A percentile compares a stretch with the other conserved stretches of the same genome.
These are phyloP conservation scores for Trichophyton verrucosum DNA, from an alignment of 2,329 filamentous ascomycete genomes.

Conservation along the genomic window DNA sequence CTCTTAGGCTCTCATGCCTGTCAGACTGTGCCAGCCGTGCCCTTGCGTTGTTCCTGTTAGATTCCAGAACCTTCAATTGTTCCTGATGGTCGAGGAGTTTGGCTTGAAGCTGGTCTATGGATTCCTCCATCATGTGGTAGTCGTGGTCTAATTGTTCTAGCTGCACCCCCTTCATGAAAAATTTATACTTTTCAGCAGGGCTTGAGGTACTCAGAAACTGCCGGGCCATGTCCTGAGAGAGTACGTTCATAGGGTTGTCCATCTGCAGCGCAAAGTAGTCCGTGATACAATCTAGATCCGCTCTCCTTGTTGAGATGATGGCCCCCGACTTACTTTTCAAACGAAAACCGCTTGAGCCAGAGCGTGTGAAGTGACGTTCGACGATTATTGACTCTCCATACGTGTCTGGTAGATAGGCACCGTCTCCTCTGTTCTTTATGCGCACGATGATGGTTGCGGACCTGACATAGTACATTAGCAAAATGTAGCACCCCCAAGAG, in stretches of 20 bases:
- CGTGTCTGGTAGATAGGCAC: conserved; percentile 68
- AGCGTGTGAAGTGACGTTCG: conserved; percentile 74
- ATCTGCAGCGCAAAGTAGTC: conserved; percentile 91
- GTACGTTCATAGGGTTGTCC: conserved; percentile 89
- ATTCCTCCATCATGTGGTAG: conserved; percentile 71
- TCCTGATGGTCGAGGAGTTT: conserved; percentile 50
- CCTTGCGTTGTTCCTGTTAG: conserved; percentile 48
- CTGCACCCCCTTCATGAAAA: conserved; percentile 89
- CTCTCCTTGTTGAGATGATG: conserved; percentile 67
- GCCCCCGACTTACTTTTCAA: conserved; percentile 61
- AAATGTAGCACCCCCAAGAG: conserved; percentile 2
- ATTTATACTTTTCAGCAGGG: conserved; percentile 80
- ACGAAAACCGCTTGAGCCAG: conserved; percentile 70
- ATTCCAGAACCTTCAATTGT: conserved; percentile 51
- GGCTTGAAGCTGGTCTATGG: conserved; percentile 56
- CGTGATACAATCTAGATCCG: conserved; percentile 80
- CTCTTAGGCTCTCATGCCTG: conserved; percentile 53
- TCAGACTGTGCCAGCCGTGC: conserved; percentile 53
- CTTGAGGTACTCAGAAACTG: conserved; percentile 83
- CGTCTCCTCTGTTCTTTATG: conserved; percentile 79
- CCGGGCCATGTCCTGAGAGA: conserved; percentile 89
- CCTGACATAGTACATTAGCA: conserved; percentile 17
- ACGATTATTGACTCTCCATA: conserved; percentile 79
- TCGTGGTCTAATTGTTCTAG: conserved; percentile 85
- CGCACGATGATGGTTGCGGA: conserved; percentile 59